phyloP scores from a whole-genome alignment of 768 basidiomycete genomes.

The Pisolithus marmoratus region DNA sequence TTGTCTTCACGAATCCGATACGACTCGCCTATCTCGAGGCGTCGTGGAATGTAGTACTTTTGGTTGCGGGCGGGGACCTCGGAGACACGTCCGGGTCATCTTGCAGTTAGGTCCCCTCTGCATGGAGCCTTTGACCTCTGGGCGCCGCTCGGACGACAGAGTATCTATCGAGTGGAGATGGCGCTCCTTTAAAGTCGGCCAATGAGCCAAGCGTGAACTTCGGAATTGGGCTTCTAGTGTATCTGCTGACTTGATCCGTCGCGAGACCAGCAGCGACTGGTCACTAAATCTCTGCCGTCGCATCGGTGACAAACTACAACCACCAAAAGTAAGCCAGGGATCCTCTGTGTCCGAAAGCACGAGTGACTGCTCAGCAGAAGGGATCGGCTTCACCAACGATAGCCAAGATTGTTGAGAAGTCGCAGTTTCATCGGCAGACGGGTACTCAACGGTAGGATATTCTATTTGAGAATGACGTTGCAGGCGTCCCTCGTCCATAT shows the following conservation, averaged over 20 bases:
- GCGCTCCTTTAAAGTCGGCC: not conserved
- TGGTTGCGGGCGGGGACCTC: conserved; percentile 7
- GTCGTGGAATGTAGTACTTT: not conserved
- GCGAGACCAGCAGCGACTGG: not conserved
- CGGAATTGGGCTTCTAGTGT: not conserved
- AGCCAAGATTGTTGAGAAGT: conserved; percentile 2
- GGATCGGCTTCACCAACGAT: conserved; percentile 2
- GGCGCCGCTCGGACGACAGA: no score
- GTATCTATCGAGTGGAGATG: not conserved
- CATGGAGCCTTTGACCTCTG: not conserved
- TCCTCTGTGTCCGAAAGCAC: not conserved
- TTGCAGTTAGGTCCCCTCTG: not conserved
- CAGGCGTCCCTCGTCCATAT: not conserved
- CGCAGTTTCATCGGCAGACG: not conserved
- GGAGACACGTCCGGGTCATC: not conserved
- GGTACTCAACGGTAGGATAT: not conserved
- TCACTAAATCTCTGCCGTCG: conserved; percentile 5
- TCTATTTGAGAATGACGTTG: not conserved
- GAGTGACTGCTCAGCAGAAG: not conserved
- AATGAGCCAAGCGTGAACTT: not conserved
- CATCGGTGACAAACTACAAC: conserved; percentile 4
- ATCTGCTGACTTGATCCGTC: not conserved
- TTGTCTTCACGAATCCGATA: not conserved
- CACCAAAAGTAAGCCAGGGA: conserved; percentile 4
- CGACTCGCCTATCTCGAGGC: not conserved